A percentile compares a stretch with the other conserved stretches of the same genome.
These are phyloP conservation scores for Madurella mycetomatis DNA, from an alignment of 2,329 filamentous ascomycete species.

Conservation along the genomic window DNA sequence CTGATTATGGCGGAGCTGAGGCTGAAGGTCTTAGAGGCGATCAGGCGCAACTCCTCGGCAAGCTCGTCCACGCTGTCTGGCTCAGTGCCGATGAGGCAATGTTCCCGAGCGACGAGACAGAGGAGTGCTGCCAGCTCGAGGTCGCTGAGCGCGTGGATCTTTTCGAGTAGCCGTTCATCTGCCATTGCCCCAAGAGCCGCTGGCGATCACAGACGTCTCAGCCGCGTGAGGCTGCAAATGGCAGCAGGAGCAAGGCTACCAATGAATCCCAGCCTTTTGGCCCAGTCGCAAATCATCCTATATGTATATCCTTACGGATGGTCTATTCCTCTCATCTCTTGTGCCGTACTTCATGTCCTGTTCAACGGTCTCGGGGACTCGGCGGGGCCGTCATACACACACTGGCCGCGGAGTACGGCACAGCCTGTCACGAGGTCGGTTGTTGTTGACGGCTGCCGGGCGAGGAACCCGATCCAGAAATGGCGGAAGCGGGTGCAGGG, in stretches of 20 bases:
- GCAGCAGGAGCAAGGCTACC: neutral
- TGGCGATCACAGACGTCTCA: neutral
- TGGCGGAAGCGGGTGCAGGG: neutral
- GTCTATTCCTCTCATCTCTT: too few species aligned
- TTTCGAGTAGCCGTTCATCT: constrained; percentile 56
- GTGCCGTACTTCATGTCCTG: too few species aligned
- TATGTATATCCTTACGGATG: neutral
- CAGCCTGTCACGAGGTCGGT: neutral
- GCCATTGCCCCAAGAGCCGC: constrained; percentile 46
- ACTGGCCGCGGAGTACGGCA: too few species aligned
- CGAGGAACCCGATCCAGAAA: too few species aligned
- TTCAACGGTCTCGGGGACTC: too few species aligned
- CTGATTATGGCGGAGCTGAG: constrained; percentile 66
- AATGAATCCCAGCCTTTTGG: neutral
- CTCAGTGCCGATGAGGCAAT: constrained; percentile 77
- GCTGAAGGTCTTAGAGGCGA: constrained; percentile 67
- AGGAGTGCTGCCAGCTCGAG: constrained; percentile 82
- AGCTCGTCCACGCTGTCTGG: constrained; percentile 54
- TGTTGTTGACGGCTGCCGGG: too few species aligned
- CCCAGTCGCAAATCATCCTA: constrained; percentile 4
- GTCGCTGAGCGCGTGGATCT: constrained; percentile 76
- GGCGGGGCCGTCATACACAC: too few species aligned
- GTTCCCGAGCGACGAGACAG: constrained; percentile 74
- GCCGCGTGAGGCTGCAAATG: neutral
- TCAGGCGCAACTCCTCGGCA: constrained; percentile 67